phyloP scores from a whole-genome alignment of 169 alveolate genomes.

The Plasmodium cynomolgi region DNA sequence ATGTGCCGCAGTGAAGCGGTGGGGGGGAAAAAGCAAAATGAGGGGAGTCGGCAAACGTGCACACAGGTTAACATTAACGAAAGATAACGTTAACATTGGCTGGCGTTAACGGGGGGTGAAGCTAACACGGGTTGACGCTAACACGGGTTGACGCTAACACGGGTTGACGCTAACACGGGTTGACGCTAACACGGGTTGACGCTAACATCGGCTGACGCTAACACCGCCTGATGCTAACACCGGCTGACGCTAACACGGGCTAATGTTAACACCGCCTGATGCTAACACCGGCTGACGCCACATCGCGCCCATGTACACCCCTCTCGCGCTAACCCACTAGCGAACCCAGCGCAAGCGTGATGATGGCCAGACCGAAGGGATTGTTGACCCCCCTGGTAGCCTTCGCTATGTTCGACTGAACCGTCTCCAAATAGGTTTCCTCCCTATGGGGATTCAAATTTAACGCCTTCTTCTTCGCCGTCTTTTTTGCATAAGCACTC shows the following conservation, averaged over 20 bases:
- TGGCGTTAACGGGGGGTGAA: too few species aligned
- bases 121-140: too few species aligned
- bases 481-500: neutral
- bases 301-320: neutral
- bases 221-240: too few species aligned
- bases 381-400: conserved; percentile 10
- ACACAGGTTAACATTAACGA: neutral
- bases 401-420: conserved; percentile 9
- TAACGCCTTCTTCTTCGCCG: neutral
- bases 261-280: too few species aligned
- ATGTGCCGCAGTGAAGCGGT: neutral
- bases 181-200: too few species aligned
- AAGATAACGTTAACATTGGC: neutral
- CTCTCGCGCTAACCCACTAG: neutral
- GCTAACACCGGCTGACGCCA: neutral
- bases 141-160: too few species aligned
- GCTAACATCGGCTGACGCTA: too few species aligned
- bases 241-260: too few species aligned
- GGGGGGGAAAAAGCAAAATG: neutral
- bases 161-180: too few species aligned
- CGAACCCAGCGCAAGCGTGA: conserved; percentile 27
- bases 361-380: neutral
- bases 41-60: neutral
- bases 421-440: conserved; percentile 17
- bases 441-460: conserved; percentile 1